These are phyloP conservation scores for Petunia axillaris DNA, from an alignment of 257 asterid species.

Conservation along the genomic window DNA sequence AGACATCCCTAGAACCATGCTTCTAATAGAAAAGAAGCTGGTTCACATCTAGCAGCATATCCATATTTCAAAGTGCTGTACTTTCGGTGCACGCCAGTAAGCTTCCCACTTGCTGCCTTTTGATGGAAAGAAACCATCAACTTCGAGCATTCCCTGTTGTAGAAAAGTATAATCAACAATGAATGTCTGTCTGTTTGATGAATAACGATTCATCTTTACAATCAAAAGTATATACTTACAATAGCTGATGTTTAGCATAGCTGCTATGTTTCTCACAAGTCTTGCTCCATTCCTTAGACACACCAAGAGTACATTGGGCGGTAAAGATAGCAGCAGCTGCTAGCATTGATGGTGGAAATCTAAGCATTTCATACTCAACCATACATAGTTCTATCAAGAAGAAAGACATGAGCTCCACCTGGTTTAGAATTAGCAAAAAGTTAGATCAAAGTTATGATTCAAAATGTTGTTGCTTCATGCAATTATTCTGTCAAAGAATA, in stretches of 20 bases:
- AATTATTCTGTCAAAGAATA: neutral
- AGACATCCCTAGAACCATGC: slow-evolving; percentile 10
- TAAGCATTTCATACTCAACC: slow-evolving; percentile 80
- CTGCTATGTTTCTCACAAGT: slow-evolving; percentile 62
- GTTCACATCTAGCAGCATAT: slow-evolving; percentile 40
- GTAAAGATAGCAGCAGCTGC: slow-evolving; percentile 95
- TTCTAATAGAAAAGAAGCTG: slow-evolving; percentile 38
- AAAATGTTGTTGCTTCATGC: neutral
- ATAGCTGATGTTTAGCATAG: slow-evolving; percentile 64
- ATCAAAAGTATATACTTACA: slow-evolving; percentile 44
- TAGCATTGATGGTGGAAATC: slow-evolving; percentile 72
- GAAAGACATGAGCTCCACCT: slow-evolving; percentile 82
- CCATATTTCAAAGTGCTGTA: slow-evolving; percentile 48
- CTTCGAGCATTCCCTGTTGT: slow-evolving; percentile 48
- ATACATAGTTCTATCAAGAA: slow-evolving; percentile 81
- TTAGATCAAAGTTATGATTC: neutral
- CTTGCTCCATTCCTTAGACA: slow-evolving; percentile 64
- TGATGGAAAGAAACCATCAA: slow-evolving; percentile 48
- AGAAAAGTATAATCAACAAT: neutral
- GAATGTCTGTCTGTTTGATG: neutral
- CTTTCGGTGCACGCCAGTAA: slow-evolving; percentile 43
- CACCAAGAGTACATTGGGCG: slow-evolving; percentile 64
- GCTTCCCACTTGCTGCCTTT: slow-evolving; percentile 44
- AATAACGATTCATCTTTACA: neutral
- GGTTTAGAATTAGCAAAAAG: slow-evolving; percentile 8